A percentile compares a stretch with the other conserved stretches of the same genome.
phyloP scores from a whole-genome alignment of 2,329 filamentous ascomycete species.

The Penicillium polonicum region DNA sequence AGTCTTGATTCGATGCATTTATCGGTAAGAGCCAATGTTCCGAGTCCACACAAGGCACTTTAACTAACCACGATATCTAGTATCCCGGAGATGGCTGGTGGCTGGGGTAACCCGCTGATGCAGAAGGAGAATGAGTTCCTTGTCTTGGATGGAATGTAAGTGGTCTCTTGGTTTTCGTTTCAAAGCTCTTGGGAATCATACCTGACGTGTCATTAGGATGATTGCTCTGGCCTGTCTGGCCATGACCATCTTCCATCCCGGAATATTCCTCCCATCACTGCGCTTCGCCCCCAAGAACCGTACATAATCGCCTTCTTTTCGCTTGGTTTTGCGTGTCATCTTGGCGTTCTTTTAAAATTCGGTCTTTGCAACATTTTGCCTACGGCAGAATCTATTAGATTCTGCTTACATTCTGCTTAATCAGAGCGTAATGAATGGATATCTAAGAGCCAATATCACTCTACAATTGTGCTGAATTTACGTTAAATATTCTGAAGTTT shows the following conservation, averaged over 20 bases:
- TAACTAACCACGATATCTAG: slow-evolving; percentile 27
- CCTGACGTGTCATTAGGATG: slow-evolving; percentile 39
- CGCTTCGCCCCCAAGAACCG: slow-evolving; percentile 27
- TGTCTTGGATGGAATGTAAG: slow-evolving; percentile 50
- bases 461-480: background rate
- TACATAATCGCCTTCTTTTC: slow-evolving; percentile 1
- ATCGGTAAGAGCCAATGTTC: slow-evolving; percentile 33
- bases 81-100: slow-evolving; percentile 52
- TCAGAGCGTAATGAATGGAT: background rate
- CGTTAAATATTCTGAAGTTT: background rate
- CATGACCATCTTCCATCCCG: slow-evolving; percentile 47
- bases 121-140: slow-evolving; percentile 49
- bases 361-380: background rate
- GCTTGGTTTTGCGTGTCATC: background rate
- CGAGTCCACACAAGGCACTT: background rate
- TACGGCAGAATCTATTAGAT: background rate
- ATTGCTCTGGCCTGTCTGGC: slow-evolving; percentile 43
- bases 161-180: slow-evolving; percentile 6
- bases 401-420: background rate
- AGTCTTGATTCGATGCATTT: slow-evolving; percentile 46
- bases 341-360: background rate
- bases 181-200: background rate
- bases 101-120: slow-evolving; percentile 51
- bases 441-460: background rate
- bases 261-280: slow-evolving; percentile 44